Evolutionary conservation across 75 land plant species (phyloP).

Genomic region (Chamaecyparis obtusa): DNA sequence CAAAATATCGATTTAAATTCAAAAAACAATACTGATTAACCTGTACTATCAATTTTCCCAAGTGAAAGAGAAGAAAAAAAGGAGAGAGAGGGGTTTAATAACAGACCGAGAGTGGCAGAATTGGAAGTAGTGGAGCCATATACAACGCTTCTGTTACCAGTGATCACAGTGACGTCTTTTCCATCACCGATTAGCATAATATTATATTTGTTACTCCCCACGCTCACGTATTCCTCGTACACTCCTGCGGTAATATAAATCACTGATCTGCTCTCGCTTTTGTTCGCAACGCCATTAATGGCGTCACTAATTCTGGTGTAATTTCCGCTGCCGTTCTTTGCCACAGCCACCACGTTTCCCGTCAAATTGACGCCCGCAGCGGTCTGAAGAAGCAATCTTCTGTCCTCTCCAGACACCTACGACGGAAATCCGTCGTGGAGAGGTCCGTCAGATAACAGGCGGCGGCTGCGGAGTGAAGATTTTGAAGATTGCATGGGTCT

Average conservation of each 20-base stretch:
- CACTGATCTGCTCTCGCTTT: slow-evolving; percentile 24
- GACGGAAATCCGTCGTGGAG: background rate
- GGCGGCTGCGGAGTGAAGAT: background rate
- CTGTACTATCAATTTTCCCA: no score
- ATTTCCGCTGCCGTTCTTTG: background rate
- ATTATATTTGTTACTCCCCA: slow-evolving; percentile 30
- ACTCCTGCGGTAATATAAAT: slow-evolving; percentile 42
- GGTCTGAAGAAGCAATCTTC: no score
- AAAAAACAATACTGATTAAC: no score
- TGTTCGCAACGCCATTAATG: background rate
- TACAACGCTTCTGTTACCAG: slow-evolving; percentile 27
- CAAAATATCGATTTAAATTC: no score
- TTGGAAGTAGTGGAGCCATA: slow-evolving; percentile 48
- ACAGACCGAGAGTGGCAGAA: slow-evolving; percentile 48
- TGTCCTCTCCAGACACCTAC: no score
- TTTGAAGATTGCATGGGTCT: background rate
- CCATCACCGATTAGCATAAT: slow-evolving; percentile 48
- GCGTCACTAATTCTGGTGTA: background rate
- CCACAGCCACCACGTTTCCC: background rate
- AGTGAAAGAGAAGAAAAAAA: background rate
- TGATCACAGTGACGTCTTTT: slow-evolving; percentile 29
- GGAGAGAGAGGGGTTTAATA: no score
- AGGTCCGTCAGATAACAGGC: background rate
- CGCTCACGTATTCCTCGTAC: slow-evolving; percentile 41
- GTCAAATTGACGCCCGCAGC: no score